These are phyloP conservation scores for Takashimella tepidaria DNA, from an alignment of 1,284 basidiomycete genomes.

Conservation along the genomic window DNA sequence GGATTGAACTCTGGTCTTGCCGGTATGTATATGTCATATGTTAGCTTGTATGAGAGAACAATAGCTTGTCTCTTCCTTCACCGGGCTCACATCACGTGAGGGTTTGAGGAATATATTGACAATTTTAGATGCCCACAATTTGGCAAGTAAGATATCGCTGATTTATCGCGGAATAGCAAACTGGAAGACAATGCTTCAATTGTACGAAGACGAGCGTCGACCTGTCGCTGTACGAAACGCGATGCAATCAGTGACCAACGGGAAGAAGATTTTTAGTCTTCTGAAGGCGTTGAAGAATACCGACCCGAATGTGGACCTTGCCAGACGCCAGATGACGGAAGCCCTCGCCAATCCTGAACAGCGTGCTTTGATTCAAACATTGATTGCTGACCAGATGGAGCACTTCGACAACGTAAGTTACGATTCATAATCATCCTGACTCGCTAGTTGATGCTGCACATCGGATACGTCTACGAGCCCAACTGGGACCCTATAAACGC, in stretches of 20 bases:
- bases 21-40: background rate
- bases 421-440: background rate
- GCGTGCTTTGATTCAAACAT: slow-evolving; percentile 10
- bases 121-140: slow-evolving; percentile 21
- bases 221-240: slow-evolving; percentile 25
- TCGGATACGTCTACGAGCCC: slow-evolving; percentile 25
- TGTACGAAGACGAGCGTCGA: slow-evolving; percentile 24
- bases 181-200: slow-evolving; percentile 7
- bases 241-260: slow-evolving; percentile 20
- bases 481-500: slow-evolving; percentile 9
- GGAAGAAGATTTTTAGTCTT: slow-evolving; percentile 24
- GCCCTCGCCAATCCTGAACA: slow-evolving; percentile 18
- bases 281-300: slow-evolving; percentile 22
- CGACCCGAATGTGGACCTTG: slow-evolving; percentile 11
- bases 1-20: slow-evolving; percentile 27
- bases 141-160: slow-evolving; percentile 18
- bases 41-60: too few relatives aligned
- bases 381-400: slow-evolving; percentile 20
- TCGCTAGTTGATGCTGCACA: slow-evolving; percentile 18
- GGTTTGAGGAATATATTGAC: background rate
- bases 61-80: too few relatives aligned
- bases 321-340: slow-evolving; percentile 16
- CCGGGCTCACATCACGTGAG: too few relatives aligned
- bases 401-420: slow-evolving; percentile 26
- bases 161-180: slow-evolving; percentile 14